Evolutionary conservation across 192 early-diverging fungal genomes (phyloP).

Genomic region (Coemansia sp.): DNA sequence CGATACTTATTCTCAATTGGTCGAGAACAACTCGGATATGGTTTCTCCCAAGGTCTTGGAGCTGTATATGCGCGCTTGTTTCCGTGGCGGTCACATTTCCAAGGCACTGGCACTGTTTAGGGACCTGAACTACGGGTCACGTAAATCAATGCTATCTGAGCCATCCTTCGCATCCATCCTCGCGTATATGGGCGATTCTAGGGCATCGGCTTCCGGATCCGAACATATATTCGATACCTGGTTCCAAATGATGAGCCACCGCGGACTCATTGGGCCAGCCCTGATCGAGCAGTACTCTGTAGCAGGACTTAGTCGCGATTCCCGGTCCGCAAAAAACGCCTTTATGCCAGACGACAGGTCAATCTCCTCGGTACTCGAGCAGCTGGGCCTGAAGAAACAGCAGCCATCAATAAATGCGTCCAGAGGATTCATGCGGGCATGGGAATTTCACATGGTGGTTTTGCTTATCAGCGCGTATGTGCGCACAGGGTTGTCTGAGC

Average conservation of each 20-base stretch:
- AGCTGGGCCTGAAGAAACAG: background rate
- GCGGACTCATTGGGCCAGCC: constrained; percentile 11
- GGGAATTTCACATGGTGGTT: constrained; percentile 40
- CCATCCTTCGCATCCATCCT: constrained; percentile 29
- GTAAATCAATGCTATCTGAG: constrained; percentile 1
- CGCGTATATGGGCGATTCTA: constrained; percentile 18
- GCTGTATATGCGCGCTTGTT: constrained; percentile 42
- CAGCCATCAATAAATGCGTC: background rate
- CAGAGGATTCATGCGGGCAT: constrained; percentile 24
- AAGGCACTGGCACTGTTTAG: constrained; percentile 23
- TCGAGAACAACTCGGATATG: background rate
- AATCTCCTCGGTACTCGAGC: constrained; percentile 12
- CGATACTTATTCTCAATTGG: constrained; percentile 3
- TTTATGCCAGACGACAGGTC: constrained; percentile 17
- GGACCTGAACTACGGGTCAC: constrained; percentile 23
- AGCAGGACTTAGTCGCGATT: background rate
- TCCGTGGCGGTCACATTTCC: constrained; percentile 10
- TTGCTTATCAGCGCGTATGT: constrained; percentile 34
- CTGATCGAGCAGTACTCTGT: constrained; percentile 18
- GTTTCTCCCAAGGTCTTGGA: constrained; percentile 23
- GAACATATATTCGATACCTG: constrained; percentile 47
- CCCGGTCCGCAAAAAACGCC: background rate
- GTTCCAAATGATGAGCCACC: constrained; percentile 21
- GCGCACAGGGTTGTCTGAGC: background rate
- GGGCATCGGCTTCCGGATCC: constrained; percentile 23